Conservation (phyloP, 257 asterid genomes). For the Osmanthus fragrans region DNA sequence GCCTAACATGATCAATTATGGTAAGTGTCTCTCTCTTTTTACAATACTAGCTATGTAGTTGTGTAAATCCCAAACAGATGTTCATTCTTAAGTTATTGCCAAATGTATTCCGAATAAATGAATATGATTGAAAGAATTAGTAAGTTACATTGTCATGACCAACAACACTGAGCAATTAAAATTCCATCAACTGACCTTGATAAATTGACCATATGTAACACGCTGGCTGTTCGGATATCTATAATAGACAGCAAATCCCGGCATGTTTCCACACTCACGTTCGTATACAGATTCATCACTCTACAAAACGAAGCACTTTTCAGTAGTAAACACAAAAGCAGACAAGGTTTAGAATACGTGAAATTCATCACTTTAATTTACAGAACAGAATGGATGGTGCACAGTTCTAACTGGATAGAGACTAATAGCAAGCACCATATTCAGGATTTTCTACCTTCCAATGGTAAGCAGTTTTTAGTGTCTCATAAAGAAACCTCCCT, state of each 20-base stretch:
- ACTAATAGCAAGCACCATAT: conserved; percentile 8
- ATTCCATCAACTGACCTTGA: conserved; percentile 62
- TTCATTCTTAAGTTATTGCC: neutral
- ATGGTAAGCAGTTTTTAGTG: conserved; percentile 87
- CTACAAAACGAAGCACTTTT: conserved; percentile 42
- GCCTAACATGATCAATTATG: neutral
- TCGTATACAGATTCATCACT: conserved; percentile 90
- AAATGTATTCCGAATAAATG: neutral
- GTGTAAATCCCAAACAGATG: neutral
- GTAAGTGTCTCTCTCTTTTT: neutral
- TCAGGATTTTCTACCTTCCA: conserved; percentile 71
- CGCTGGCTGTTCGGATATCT: conserved; percentile 98
- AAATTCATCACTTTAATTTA: neutral
- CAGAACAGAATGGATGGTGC: neutral
- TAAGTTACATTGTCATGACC: neutral
- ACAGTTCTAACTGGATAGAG: neutral
- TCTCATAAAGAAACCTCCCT: conserved; percentile 89
- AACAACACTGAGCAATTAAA: conserved; percentile 4
- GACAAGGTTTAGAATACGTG: conserved; percentile 7
- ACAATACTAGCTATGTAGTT: neutral
- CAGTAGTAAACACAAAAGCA: conserved; percentile 9
- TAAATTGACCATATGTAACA: conserved; percentile 88
- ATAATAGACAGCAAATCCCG: conserved; percentile 97
- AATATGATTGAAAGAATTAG: conserved; percentile 11
- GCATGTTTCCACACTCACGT: conserved; percentile 99